phyloP scores from a whole-genome alignment of 768 basidiomycete genomes.

The Tubosaeta brunneosetosa region DNA sequence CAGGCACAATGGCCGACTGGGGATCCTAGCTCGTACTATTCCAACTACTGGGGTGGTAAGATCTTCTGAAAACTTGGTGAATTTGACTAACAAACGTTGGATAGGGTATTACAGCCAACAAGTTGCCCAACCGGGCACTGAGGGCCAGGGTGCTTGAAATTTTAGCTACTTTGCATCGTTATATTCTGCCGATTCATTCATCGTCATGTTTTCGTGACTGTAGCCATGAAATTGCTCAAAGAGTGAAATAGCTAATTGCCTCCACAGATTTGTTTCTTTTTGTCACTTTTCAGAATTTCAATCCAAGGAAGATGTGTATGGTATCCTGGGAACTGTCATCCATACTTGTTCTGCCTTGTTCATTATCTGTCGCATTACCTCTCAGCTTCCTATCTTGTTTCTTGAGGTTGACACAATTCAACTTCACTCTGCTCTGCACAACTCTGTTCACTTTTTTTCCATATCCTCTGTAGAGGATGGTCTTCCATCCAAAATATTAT shows the following conservation, averaged over 20 bases:
- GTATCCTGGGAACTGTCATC: slow-evolving; percentile 29
- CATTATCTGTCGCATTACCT: slow-evolving; percentile 18
- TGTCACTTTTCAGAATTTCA: slow-evolving; percentile 27
- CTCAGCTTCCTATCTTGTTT: slow-evolving; percentile 19
- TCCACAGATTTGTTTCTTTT: slow-evolving; percentile 21
- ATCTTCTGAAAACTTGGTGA: background rate
- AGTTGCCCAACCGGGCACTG: slow-evolving; percentile 53
- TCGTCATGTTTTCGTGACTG: slow-evolving; percentile 29
- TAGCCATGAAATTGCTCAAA: slow-evolving; percentile 27
- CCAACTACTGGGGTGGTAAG: slow-evolving; percentile 82
- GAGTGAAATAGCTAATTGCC: slow-evolving; percentile 17
- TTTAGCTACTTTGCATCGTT: slow-evolving; percentile 21
- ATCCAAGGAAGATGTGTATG: slow-evolving; percentile 32
- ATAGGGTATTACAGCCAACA: slow-evolving; percentile 82
- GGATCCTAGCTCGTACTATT: slow-evolving; percentile 72
- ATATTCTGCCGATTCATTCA: slow-evolving; percentile 22
- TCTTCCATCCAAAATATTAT: slow-evolving; percentile 25
- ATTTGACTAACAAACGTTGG: slow-evolving; percentile 14
- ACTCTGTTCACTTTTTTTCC: slow-evolving; percentile 16
- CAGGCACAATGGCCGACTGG: slow-evolving; percentile 76
- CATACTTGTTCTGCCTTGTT: slow-evolving; percentile 27
- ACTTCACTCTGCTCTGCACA: slow-evolving; percentile 11
- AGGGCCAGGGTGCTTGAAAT: slow-evolving; percentile 41
- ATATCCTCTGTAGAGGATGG: slow-evolving; percentile 32
- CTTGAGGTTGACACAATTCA: slow-evolving; percentile 23